Conservation (phyloP, 108 stramenopile genomes). For the Cylindrotheca closterium region DNA sequence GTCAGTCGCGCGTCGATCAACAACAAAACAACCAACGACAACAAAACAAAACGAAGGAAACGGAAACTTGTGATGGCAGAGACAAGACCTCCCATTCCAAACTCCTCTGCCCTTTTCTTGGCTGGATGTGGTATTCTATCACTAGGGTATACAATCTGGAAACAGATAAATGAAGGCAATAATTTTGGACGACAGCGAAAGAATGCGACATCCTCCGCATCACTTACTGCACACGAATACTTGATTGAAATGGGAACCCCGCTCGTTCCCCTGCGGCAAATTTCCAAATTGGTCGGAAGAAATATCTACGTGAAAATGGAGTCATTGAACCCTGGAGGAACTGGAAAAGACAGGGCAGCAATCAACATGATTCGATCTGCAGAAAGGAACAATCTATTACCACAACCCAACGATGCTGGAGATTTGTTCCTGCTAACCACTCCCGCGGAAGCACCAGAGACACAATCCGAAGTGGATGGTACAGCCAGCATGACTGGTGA, state of each 20-base stretch:
- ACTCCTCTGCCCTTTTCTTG: no score
- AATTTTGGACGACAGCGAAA: not conserved
- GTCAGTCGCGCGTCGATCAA: no score
- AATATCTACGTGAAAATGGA: conserved; percentile 83
- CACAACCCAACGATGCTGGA: conserved; percentile 30
- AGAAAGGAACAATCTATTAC: conserved; percentile 60
- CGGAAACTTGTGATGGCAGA: no score
- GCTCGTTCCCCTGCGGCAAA: conserved; percentile 25
- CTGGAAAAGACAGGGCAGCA: conserved; percentile 94
- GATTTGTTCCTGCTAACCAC: conserved; percentile 15
- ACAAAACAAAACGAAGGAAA: no score
- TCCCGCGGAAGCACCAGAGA: conserved; percentile 3
- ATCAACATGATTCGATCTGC: conserved; percentile 78
- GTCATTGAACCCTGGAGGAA: conserved; percentile 83
- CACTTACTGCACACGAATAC: conserved; percentile 37
- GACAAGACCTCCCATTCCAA: no score
- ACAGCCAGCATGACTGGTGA: not conserved
- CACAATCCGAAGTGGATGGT: not conserved
- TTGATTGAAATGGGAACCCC: conserved; percentile 48
- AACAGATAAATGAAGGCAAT: no score
- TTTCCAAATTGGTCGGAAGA: conserved; percentile 38
- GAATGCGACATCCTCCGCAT: not conserved
- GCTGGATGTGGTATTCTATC: no score
- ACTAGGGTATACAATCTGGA: no score
- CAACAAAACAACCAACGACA: no score